Conservation (phyloP, 768 basidiomycete genomes). For the Boletales sp. region DNA sequence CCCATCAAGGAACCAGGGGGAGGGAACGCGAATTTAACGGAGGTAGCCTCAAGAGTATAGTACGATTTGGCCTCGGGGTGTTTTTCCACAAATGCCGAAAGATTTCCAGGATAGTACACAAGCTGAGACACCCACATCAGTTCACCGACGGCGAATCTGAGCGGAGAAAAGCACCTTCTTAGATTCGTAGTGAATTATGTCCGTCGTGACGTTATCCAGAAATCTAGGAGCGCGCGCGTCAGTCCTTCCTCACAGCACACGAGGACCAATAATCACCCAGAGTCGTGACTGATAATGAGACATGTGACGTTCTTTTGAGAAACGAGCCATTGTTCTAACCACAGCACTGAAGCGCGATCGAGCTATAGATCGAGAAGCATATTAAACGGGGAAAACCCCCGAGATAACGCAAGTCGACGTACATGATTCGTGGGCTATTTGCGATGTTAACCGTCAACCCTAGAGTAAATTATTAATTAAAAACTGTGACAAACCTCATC, state of each 20-base stretch:
- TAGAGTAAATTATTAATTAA: slow-evolving; percentile 17
- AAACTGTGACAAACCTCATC: slow-evolving; percentile 59
- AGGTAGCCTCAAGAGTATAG: slow-evolving; percentile 91
- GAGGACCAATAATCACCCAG: slow-evolving; percentile 57
- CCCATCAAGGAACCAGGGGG: slow-evolving; percentile 96
- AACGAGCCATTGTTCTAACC: slow-evolving; percentile 87
- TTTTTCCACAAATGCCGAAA: slow-evolving; percentile 83
- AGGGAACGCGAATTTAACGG: slow-evolving; percentile 94
- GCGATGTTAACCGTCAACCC: slow-evolving; percentile 23
- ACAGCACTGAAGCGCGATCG: slow-evolving; percentile 80
- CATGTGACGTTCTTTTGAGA: slow-evolving; percentile 83
- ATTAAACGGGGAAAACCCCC: slow-evolving; percentile 14
- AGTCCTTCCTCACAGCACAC: slow-evolving; percentile 4
- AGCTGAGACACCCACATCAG: slow-evolving; percentile 46
- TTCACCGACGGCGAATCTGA: slow-evolving; percentile 14
- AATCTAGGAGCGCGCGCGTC: slow-evolving; percentile 51
- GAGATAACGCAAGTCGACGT: slow-evolving; percentile 31
- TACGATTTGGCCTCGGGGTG: slow-evolving; percentile 95
- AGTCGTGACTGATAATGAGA: slow-evolving; percentile 95
- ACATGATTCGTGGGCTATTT: slow-evolving; percentile 87
- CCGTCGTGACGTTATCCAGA: slow-evolving; percentile 91
- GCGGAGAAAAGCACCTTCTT: slow-evolving; percentile 62
- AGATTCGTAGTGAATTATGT: slow-evolving; percentile 94
- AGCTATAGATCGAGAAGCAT: slow-evolving; percentile 43
- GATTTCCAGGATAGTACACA: slow-evolving; percentile 90